A percentile compares a stretch with the other conserved stretches of the same genome.
phyloP scores from a whole-genome alignment of 2,329 filamentous ascomycete species.

The Aureobasidium uvarum region DNA sequence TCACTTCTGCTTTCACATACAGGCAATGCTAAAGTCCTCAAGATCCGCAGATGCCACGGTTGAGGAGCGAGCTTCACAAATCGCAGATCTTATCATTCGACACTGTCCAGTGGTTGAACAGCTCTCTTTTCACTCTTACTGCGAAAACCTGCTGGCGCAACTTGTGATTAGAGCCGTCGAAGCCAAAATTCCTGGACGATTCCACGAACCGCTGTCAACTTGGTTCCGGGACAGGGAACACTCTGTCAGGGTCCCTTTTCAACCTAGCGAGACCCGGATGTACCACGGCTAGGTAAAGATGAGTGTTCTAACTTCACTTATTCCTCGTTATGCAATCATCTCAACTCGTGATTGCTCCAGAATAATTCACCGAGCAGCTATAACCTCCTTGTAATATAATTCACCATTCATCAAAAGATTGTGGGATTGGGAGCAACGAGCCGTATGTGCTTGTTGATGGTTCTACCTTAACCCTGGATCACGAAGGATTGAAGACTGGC shows the following conservation, averaged over 20 bases:
- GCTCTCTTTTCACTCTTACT: neutral
- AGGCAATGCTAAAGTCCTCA: neutral
- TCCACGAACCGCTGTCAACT: neutral
- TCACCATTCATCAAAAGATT: too few species aligned
- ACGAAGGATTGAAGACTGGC: too few species aligned
- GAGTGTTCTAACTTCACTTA: neutral
- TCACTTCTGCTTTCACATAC: neutral
- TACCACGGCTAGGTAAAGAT: neutral
- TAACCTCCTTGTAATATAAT: too few species aligned
- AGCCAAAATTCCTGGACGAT: neutral
- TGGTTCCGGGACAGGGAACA: neutral
- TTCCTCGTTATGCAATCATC: neutral
- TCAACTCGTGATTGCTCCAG: neutral
- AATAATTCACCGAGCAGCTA: too few species aligned
- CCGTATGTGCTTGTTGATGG: too few species aligned
- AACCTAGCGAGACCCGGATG: slow-evolving; percentile 4
- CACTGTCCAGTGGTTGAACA: neutral
- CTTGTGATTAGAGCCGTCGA: neutral
- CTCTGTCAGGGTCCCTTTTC: neutral
- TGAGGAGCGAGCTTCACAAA: neutral
- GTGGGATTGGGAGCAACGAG: too few species aligned
- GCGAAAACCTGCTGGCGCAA: neutral
- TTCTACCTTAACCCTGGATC: too few species aligned
- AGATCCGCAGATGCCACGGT: neutral
- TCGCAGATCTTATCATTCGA: neutral